Percentiles rank a stretch among this genome's conserved stretches.
Evolutionary conservation across 768 basidiomycete genomes (phyloP).

Genomic region (Leccinellum albellum): DNA sequence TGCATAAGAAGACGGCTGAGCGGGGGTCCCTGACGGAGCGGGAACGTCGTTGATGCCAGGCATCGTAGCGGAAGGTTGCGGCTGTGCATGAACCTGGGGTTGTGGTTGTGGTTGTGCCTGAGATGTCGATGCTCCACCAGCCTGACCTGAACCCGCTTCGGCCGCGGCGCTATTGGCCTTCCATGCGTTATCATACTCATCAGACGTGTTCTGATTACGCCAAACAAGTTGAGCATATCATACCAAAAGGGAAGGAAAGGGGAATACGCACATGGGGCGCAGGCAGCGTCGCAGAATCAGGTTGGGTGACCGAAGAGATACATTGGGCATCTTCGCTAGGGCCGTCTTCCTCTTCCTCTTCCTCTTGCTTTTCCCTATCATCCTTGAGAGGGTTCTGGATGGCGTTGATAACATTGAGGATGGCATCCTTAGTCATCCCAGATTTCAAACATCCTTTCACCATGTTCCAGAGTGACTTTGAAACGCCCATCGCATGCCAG

Average conservation of each 20-base stretch:
- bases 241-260: background rate
- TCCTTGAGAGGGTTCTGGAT: slow-evolving; percentile 45
- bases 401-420: slow-evolving; percentile 53
- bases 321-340: slow-evolving; percentile 30
- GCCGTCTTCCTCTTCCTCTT: slow-evolving; percentile 33
- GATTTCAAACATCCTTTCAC: slow-evolving; percentile 55
- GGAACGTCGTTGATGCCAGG: slow-evolving; percentile 18
- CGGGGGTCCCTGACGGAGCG: slow-evolving; percentile 17
- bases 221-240: slow-evolving; percentile 7
- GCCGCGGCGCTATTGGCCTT: slow-evolving; percentile 49
- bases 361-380: slow-evolving; percentile 34
- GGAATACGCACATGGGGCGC: slow-evolving; percentile 26
- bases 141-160: slow-evolving; percentile 28
- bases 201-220: slow-evolving; percentile 37
- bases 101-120: slow-evolving; percentile 17
- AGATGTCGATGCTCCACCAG: slow-evolving; percentile 14
- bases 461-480: slow-evolving; percentile 68
- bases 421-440: slow-evolving; percentile 59
- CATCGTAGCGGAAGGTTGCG: slow-evolving; percentile 18
- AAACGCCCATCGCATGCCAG: slow-evolving; percentile 75
- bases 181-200: slow-evolving; percentile 62
- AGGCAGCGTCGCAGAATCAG: slow-evolving; percentile 21
- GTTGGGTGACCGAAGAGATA: slow-evolving; percentile 19
- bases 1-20: slow-evolving; percentile 28
- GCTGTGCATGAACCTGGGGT: background rate